Evolutionary conservation across 805 yeast species (phyloP), one percentile per base, ranked within the genome.

Genomic region (Teunomyces panamensis): DNA sequence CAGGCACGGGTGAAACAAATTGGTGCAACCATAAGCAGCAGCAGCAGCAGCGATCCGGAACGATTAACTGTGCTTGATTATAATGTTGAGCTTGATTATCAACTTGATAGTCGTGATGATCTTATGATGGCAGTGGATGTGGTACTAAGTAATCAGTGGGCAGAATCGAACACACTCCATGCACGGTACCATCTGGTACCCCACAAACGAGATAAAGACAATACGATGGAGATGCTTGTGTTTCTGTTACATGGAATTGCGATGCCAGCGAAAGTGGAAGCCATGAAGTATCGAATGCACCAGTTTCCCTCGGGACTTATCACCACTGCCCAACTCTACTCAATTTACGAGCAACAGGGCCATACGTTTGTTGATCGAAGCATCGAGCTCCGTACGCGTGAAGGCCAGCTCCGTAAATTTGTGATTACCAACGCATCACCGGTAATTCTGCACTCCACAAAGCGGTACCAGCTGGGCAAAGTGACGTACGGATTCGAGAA

Each of bases 351-450:
- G 10, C 59, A 66, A 20, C 64, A 69, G 36, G 79, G 81, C 0
- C 60, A 68, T 51, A 78, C 85, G 0, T 71, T 67, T 57, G 80
- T 80, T 2, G 86, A 81, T 53, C 67, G 67, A 33, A 64, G 64
- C 41, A 57, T 80, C 1, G 77, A 74, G 46, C 49, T 63, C 10
- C 53, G 71, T 33, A 63, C 69, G 1, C 58, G 71, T 34, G 52
- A 61, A 14, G 78, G 79, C 0, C 44, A 51, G 3, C 36, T 81
- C 24, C 65, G 71, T 39, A 66, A 66, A 49, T 72, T 70, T 42
- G 63, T 75, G 35, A 73, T 73, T 11, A 63, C 73, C 14, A 73
- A 73, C 47, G 75, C 79, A 1, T 65, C 74, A 33, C 77, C 78
- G 1, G 73, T 73, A 10, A 66, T 78, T 16, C 72, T 63, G 69